These are phyloP conservation scores for Lachnellula subtilissima DNA, from an alignment of 2,329 filamentous ascomycete genomes.

Conservation along the genomic window DNA sequence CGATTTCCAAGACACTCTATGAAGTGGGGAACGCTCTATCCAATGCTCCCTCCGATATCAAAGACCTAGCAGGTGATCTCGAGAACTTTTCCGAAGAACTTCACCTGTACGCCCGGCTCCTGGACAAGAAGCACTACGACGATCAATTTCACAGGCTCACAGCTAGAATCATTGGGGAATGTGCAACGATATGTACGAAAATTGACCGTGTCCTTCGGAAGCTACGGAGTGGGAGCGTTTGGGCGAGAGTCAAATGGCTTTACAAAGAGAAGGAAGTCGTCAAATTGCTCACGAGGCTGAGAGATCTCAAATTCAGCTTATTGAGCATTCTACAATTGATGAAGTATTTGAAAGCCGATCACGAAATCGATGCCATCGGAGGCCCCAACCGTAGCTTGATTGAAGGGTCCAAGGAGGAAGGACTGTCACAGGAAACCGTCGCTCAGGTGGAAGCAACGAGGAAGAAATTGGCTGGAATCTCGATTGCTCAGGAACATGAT, in stretches of 20 bases:
- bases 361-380: conserved; percentile 16
- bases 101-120: conserved; percentile 9
- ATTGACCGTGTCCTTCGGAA: conserved; percentile 16
- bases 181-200: conserved; percentile 16
- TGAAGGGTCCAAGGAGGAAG: not conserved
- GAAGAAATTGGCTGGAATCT: conserved; percentile 6
- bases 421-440: conserved; percentile 3
- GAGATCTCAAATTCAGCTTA: conserved; percentile 18
- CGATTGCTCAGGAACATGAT: not conserved
- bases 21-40: conserved; percentile 15
- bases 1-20: conserved; percentile 16
- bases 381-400: conserved; percentile 11
- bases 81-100: conserved; percentile 17
- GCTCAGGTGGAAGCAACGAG: conserved; percentile 10
- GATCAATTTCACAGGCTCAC: conserved; percentile 15
- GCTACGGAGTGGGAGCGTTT: conserved; percentile 7
- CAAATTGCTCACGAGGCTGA: conserved; percentile 15
- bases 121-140: conserved; percentile 13
- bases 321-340: conserved; percentile 14
- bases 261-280: conserved; percentile 20
- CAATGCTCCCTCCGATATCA: conserved; percentile 18
- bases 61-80: conserved; percentile 15
- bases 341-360: conserved; percentile 13
- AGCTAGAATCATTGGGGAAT: conserved; percentile 20
- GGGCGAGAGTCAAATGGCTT: conserved; percentile 16